Evolutionary conservation across 768 basidiomycete species (phyloP).

Genomic region (Cyclocybe aegerita): DNA sequence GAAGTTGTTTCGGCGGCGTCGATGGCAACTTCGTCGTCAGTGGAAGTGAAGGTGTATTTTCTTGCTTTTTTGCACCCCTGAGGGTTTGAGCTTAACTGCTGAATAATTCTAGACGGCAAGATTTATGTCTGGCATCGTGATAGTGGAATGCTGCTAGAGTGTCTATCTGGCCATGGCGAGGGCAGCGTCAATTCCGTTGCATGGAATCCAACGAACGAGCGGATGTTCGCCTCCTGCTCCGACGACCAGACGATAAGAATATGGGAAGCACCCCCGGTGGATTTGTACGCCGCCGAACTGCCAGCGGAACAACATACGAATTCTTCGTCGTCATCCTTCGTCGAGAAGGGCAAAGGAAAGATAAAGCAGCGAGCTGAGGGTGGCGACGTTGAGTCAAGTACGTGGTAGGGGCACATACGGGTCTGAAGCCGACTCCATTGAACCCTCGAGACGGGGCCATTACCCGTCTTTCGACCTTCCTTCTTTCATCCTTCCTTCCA

Average conservation of each 20-base stretch:
- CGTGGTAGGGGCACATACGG: slow-evolving; percentile 10
- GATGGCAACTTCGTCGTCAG: slow-evolving; percentile 88
- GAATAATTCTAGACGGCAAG: slow-evolving; percentile 65
- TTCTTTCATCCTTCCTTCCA: too few relatives aligned
- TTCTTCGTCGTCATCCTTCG: slow-evolving; percentile 25
- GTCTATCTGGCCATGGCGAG: slow-evolving; percentile 82
- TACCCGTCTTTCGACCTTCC: too few relatives aligned
- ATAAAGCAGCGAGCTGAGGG: slow-evolving; percentile 43
- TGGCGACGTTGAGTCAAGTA: slow-evolving; percentile 9
- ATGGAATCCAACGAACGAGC: slow-evolving; percentile 88
- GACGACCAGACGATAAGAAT: slow-evolving; percentile 91
- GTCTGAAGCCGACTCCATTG: slow-evolving; percentile 2
- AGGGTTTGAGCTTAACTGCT: slow-evolving; percentile 2
- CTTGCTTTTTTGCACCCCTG: slow-evolving; percentile 1
- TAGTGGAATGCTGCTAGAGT: slow-evolving; percentile 79
- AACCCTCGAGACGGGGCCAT: background rate
- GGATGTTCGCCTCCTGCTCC: slow-evolving; percentile 95
- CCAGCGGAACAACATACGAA: slow-evolving; percentile 3
- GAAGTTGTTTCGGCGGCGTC: slow-evolving; percentile 91
- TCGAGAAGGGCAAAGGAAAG: slow-evolving; percentile 68
- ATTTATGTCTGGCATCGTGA: slow-evolving; percentile 97
- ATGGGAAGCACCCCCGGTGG: slow-evolving; percentile 64
- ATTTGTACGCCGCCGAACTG: slow-evolving; percentile 12
- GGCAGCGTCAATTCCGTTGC: slow-evolving; percentile 95
- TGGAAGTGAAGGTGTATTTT: slow-evolving; percentile 86